Base-by-base conservation (phyloP, 1,139 yeast genomes). In the Tardiomyces depauwii region DNA sequence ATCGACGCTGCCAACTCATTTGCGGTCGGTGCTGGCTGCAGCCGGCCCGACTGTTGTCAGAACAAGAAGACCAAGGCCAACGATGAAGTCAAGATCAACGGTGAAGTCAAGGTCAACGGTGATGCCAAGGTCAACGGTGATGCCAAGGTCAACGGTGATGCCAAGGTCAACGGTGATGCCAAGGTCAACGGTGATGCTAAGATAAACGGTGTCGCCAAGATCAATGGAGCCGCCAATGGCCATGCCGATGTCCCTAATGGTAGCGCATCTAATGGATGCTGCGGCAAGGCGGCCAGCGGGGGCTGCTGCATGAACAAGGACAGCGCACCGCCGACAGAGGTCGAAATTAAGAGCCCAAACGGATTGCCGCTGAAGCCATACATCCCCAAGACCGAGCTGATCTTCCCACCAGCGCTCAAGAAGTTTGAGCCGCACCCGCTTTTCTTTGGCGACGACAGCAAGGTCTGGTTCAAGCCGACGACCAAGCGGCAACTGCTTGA, bases 1-100 rank as follows among this genome's bases (percentile, higher is more conserved):
- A 59, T 70, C 18, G 73, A 70, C 48, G 74, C 75, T 2, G 71
- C 71, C 2, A 57, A 65, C 46, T 66, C 72, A 6, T 70, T 70
- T 55, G 56, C 65, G 38, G 62, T 63, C 40, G 50, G 49, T 18
- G 3, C 11, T 10, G 18, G 19, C 6, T 36, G 39, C n/a, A 13
- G 39, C n/a, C 39, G 39, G 2, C 19, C 39, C 11, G 53, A 50
- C 18, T 53, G 56, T 39, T 51, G 59, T 49, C 60, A 50, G 42
- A 19, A 12, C 44, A 36, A 16, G 41, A 46, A 5, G 33, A 25
- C 13, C 18, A 23, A 1, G 19, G 11, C 13, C 38, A 40, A 33
- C 44, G 41, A 44, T 21, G 46, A 41, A n/a, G 36, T n/a, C 41
- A 18, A 49, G 38, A 28, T 23, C 19, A 36, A 14, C 21, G 36